Conservation (phyloP, 345 rosid genomes). For the Euphorbia peplus region DNA sequence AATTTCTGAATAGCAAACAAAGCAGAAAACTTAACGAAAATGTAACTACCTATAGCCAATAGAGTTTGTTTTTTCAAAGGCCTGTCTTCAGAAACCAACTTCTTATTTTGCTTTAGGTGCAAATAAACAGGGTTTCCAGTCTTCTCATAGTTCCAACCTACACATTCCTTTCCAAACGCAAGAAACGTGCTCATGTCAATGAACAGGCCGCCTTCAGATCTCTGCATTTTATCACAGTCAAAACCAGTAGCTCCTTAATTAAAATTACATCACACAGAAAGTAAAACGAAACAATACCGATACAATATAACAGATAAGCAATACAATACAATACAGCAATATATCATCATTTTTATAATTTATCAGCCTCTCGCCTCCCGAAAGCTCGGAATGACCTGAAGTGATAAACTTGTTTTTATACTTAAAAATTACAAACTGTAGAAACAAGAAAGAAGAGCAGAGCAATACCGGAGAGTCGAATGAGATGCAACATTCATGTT, state of each 20-base stretch:
- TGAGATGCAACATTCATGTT: constrained; percentile 94
- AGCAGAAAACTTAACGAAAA: neutral
- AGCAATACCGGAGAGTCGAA: constrained; percentile 77
- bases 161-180: constrained; percentile 86
- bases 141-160: constrained; percentile 86
- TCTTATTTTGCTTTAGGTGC: constrained; percentile 73
- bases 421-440: neutral
- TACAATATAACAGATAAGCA: neutral
- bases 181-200: constrained; percentile 86
- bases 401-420: neutral
- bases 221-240: constrained; percentile 41
- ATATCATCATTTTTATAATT: neutral
- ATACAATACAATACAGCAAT: neutral
- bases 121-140: constrained; percentile 86
- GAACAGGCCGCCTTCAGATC: constrained; percentile 87
- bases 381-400: neutral
- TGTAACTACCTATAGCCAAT: constrained; percentile 74
- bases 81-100: constrained; percentile 75
- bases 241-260: neutral
- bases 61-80: constrained; percentile 87
- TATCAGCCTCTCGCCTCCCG: neutral
- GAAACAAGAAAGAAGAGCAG: neutral
- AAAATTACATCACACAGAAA: neutral
- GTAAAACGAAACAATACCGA: neutral
- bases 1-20: neutral